Percentiles rank a stretch among this genome's conserved stretches.
phyloP scores from a whole-genome alignment of 257 asterid genomes.

The Coffea eugenioides region DNA sequence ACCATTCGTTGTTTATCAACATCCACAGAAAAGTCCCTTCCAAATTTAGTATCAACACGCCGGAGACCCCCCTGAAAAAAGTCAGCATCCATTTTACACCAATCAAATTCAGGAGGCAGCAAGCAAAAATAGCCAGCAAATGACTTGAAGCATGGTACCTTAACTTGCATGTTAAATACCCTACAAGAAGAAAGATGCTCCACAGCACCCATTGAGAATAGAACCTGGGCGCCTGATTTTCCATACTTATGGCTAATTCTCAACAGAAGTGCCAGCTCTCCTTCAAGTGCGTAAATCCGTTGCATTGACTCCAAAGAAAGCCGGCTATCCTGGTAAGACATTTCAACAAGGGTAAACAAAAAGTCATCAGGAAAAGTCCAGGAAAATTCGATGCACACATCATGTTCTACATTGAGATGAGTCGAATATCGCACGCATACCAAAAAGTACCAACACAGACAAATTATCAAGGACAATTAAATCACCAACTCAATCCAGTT shows the following conservation, averaged over 20 bases:
- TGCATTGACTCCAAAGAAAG: constrained; percentile 81
- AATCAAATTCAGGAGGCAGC: constrained; percentile 10
- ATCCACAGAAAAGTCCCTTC: constrained; percentile 51
- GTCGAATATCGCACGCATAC: not conserved
- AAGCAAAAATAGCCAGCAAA: not conserved
- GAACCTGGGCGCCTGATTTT: constrained; percentile 79
- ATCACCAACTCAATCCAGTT: not conserved
- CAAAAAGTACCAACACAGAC: not conserved
- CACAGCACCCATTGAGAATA: constrained; percentile 86
- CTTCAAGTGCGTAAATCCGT: constrained; percentile 88
- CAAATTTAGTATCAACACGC: constrained; percentile 50
- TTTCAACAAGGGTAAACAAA: not conserved
- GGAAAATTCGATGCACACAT: not conserved
- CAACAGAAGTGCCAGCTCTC: constrained; percentile 69
- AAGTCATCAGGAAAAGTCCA: not conserved
- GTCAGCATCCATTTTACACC: not conserved
- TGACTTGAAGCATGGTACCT: constrained; percentile 37
- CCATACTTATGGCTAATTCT: constrained; percentile 91
- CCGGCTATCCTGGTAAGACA: constrained; percentile 62
- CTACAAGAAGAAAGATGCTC: constrained; percentile 76
- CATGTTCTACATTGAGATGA: not conserved
- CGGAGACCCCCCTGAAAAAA: constrained; percentile 57
- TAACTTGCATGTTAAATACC: constrained; percentile 67
- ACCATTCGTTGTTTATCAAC: constrained; percentile 73
- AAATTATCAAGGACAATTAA: not conserved